Evolutionary conservation across 768 basidiomycete genomes (phyloP).

Genomic region (Leccinum ochraceum): DNA sequence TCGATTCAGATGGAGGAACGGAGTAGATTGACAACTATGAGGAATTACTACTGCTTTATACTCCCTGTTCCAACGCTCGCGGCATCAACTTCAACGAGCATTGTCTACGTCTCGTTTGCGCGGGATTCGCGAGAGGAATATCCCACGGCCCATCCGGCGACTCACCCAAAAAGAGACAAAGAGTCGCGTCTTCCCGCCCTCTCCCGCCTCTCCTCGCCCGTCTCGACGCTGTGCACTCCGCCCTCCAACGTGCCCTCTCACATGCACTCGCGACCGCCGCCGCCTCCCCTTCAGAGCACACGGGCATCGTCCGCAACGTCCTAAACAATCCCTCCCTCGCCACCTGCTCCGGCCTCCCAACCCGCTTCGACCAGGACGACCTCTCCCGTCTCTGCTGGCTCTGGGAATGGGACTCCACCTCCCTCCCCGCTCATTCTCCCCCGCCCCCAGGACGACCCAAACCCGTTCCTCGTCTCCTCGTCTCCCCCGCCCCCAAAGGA

Average conservation of each 20-base stretch:
- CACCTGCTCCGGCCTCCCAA: slow-evolving; percentile 66
- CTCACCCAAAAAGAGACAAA: slow-evolving; percentile 62
- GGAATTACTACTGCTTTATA: too few relatives aligned
- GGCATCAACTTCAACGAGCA: too few relatives aligned
- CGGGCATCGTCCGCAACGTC: slow-evolving; percentile 76
- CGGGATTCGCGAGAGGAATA: too few relatives aligned
- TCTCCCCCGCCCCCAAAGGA: slow-evolving; percentile 48
- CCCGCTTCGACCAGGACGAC: slow-evolving; percentile 67
- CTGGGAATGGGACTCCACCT: slow-evolving; percentile 81
- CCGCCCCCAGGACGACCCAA: slow-evolving; percentile 52
- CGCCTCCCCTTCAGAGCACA: slow-evolving; percentile 73
- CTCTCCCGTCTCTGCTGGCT: slow-evolving; percentile 80
- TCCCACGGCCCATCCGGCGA: background rate
- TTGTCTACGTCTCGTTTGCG: too few relatives aligned
- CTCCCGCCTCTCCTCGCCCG: slow-evolving; percentile 63
- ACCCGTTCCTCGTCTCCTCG: slow-evolving; percentile 64
- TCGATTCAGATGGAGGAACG: too few relatives aligned
- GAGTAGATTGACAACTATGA: too few relatives aligned
- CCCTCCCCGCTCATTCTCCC: slow-evolving; percentile 31
- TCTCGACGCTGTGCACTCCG: slow-evolving; percentile 62
- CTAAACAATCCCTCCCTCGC: slow-evolving; percentile 73
- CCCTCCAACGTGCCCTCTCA: slow-evolving; percentile 79
- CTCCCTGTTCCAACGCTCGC: too few relatives aligned
- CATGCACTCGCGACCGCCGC: slow-evolving; percentile 85
- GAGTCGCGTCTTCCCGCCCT: slow-evolving; percentile 47